These are phyloP conservation scores for Trametes hirsuta DNA, from an alignment of 1,284 basidiomycete genomes.

Conservation along the genomic window DNA sequence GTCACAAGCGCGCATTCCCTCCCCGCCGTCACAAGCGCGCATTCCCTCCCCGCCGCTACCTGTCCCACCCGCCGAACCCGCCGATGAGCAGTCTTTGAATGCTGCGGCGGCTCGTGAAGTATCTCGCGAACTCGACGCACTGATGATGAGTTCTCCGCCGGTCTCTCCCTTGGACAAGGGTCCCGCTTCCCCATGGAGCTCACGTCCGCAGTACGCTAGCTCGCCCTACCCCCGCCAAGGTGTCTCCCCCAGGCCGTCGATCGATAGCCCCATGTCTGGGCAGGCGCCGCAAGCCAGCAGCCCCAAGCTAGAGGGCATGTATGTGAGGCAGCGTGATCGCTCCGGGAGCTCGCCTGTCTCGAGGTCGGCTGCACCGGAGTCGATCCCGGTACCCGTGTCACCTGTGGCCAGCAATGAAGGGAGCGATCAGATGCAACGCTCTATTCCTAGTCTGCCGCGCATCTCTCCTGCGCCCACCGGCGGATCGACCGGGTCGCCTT, in stretches of 20 bases:
- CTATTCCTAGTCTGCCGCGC: constrained; percentile 5
- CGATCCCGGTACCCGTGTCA: constrained; percentile 11
- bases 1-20: constrained; percentile 4
- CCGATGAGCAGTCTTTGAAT: constrained; percentile 49
- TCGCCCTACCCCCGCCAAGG: constrained; percentile 21
- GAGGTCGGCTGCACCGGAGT: background rate
- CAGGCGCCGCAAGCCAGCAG: constrained; percentile 12
- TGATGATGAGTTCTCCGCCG: constrained; percentile 49
- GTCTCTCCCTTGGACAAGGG: constrained; percentile 23
- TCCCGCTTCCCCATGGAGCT: constrained; percentile 18
- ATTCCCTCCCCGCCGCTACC: constrained; percentile 14
- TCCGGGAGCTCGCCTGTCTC: constrained; percentile 18
- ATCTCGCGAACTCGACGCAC: constrained; percentile 60
- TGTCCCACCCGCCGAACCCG: background rate
- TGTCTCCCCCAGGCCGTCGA: constrained; percentile 20
- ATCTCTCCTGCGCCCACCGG: constrained; percentile 31
- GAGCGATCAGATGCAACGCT: constrained; percentile 14
- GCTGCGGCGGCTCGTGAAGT: constrained; percentile 71
- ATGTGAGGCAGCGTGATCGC: constrained; percentile 27
- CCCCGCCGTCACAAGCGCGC: constrained; percentile 12
- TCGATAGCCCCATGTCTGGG: constrained; percentile 3
- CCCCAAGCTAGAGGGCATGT: constrained; percentile 22
- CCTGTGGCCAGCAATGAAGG: constrained; percentile 15
- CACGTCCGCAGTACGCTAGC: constrained; percentile 21
- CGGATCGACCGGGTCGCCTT: constrained; percentile 35